Evolutionary conservation across 139 green algal genomes (phyloP).

Genomic region (Astrephomene gubernaculifera): DNA sequence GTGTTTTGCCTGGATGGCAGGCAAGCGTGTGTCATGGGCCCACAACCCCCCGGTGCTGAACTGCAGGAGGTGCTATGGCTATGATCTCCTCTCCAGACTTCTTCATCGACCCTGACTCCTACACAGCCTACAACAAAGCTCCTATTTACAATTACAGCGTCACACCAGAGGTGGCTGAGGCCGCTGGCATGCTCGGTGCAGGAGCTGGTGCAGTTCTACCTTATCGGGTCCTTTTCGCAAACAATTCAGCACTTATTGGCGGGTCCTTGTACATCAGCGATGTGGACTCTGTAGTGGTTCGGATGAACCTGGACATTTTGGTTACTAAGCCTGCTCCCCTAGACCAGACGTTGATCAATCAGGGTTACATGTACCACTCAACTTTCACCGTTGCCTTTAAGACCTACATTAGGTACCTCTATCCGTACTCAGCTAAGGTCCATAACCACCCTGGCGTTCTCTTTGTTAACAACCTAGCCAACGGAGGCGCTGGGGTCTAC

Average conservation of each 20-base stretch:
- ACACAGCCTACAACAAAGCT: background rate
- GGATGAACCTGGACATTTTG: too few relatives aligned
- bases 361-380: background rate
- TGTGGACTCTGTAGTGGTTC: background rate
- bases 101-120: background rate
- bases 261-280: background rate
- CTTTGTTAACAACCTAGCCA: background rate
- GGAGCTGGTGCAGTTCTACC: background rate
- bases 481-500: background rate
- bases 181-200: background rate
- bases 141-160: background rate
- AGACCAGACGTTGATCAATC: background rate
- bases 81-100: background rate
- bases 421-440: background rate
- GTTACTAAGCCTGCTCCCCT: background rate
- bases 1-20: background rate
- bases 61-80: conserved; percentile 5
- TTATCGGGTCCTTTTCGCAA: background rate
- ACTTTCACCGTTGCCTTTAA: background rate
- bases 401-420: too few relatives aligned
- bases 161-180: background rate
- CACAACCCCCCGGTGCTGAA: too few relatives aligned
- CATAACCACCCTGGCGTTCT: background rate
- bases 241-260: conserved; percentile 13
- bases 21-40: too few relatives aligned